phyloP scores from a whole-genome alignment of 176 grass and related monocot species.

The Pontederia paniculata region DNA sequence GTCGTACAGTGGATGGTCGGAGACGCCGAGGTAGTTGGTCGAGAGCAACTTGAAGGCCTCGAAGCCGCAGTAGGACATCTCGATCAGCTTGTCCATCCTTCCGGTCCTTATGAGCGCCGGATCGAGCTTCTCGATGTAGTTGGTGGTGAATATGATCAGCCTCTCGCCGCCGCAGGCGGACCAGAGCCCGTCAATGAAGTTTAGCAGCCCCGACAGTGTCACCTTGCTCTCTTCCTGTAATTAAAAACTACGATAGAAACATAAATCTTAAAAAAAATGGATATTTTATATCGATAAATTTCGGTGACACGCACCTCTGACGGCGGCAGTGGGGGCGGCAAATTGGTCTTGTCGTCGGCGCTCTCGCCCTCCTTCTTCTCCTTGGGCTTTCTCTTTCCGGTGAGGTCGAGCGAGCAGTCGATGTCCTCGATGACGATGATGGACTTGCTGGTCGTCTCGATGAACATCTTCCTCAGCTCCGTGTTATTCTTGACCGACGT shows the following conservation, averaged over 20 bases:
- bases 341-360: neutral
- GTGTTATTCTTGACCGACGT: slow-evolving; percentile 22
- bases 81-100: slow-evolving; percentile 67
- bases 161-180: slow-evolving; percentile 22
- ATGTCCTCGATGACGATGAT: slow-evolving; percentile 28
- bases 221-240: slow-evolving; percentile 13
- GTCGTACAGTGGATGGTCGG: slow-evolving; percentile 14
- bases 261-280: too few relatives aligned
- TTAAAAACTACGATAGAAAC: too few relatives aligned
- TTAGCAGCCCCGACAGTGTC: slow-evolving; percentile 22
- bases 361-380: neutral
- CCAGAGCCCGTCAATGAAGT: slow-evolving; percentile 25
- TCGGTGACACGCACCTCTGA: too few relatives aligned
- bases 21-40: slow-evolving; percentile 32
- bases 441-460: slow-evolving; percentile 28
- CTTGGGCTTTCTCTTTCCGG: slow-evolving; percentile 17
- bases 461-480: slow-evolving; percentile 20
- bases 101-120: slow-evolving; percentile 44
- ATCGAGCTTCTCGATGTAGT: slow-evolving; percentile 24
- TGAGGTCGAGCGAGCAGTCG: slow-evolving; percentile 30
- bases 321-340: neutral
- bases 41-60: slow-evolving; percentile 43
- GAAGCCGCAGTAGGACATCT: slow-evolving; percentile 64
- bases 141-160: slow-evolving; percentile 24
- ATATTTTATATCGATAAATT: too few relatives aligned